Evolutionary conservation across 1,139 yeast genomes (phyloP), one percentile per base, ranked within the genome.

Genomic region (Suhomyces yuchorum): DNA sequence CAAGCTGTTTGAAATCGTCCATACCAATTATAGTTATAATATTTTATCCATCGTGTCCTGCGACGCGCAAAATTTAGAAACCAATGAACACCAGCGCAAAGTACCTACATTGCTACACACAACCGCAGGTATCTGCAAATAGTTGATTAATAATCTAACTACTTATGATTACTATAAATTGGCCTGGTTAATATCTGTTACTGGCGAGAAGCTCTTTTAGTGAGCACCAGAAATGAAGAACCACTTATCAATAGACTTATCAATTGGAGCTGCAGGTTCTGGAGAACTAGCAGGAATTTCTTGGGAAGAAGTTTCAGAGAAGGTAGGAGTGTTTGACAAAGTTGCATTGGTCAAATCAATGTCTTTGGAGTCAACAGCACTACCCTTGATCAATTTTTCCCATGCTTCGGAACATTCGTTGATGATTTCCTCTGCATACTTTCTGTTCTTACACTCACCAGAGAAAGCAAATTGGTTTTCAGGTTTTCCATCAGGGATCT

Each of bases 211-310:
- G 7, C 23, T 3, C 11, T n/a, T 9, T 12, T 26, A 75, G 59
- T 75, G 80, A 55, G 80, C 87, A 73, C 97, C 97, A 56, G 98
- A 89, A 70, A 93, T 93, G 83, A 84, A 93, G 82, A 93, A 93
- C 99, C 99, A 93, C 80, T 93, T 93, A 82, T 93, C 98, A 68
- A 93, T 77, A 49, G 97, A 90, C 73, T 89, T 84, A 78, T 93
- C 99, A 70, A 93, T 89, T 71, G 97, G 96, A 56, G 96, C 97
- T 65, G 95, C 92, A 54, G 91, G 79, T 58, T 76, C 72, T 55
- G 87, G 82, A 61, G 83, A 63, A 60, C 87, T 93, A 53, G 80
- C 77, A 57, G 97, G 95, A 50, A 89, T 67, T 49, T 72, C 78
- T 47, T 74, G 59, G 48, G 71, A 75, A 56, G 80, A 81, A 54